Evolutionary conservation across 2,329 filamentous ascomycete genomes (phyloP).

Genomic region (Talaromyces sp.): DNA sequence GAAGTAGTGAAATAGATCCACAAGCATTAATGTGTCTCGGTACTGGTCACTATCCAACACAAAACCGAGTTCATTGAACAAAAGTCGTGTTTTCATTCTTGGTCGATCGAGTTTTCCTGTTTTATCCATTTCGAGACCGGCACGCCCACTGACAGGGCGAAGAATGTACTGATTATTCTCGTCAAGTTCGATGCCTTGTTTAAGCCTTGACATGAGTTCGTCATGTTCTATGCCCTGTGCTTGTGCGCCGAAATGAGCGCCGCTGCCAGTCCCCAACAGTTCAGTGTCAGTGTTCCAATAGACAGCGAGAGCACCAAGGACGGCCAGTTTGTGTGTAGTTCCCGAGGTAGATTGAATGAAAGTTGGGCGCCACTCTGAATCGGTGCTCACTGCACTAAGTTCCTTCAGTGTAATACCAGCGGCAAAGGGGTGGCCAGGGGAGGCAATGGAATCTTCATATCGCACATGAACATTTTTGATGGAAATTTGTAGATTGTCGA

Average conservation of each 20-base stretch:
- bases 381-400: conserved; percentile 94
- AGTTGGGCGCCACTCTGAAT: conserved; percentile 88
- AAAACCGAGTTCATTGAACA: conserved; percentile 96
- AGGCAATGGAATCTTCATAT: conserved; percentile 95
- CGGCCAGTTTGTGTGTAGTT: conserved; percentile 89
- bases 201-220: conserved; percentile 72
- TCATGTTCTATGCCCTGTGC: conserved; percentile 60
- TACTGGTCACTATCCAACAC: conserved; percentile 98
- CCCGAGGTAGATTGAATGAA: conserved; percentile 84
- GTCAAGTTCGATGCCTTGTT: conserved; percentile 68
- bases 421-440: conserved; percentile 90
- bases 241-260: conserved; percentile 54
- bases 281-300: conserved; percentile 98
- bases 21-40: conserved; percentile 93
- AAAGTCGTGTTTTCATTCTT: conserved; percentile 80
- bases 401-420: conserved; percentile 88
- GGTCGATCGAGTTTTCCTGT: conserved; percentile 71
- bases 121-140: conserved; percentile 93
- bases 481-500: conserved; percentile 95
- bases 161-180: conserved; percentile 89
- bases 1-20: conserved; percentile 98
- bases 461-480: conserved; percentile 98
- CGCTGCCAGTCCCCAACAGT: conserved; percentile 74
- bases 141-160: conserved; percentile 90
- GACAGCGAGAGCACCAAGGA: conserved; percentile 78